Base-by-base conservation (phyloP, 257 asterid genomes). In the Apocynum venetum region DNA sequence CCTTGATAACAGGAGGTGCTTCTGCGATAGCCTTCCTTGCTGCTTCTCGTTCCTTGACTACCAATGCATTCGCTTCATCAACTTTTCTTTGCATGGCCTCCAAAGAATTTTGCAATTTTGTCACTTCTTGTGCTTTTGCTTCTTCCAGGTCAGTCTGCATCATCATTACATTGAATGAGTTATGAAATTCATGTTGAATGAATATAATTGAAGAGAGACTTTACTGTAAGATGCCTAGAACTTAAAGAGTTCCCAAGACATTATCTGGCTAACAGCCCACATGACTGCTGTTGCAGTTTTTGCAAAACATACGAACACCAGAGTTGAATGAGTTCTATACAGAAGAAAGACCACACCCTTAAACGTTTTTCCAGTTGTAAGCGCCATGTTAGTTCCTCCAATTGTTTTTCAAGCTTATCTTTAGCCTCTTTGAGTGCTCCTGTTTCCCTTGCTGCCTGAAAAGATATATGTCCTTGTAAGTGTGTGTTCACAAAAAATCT, bases 351-450 rank as follows among this genome's bases (percentile, higher is more conserved):
- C 73, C 40, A 71, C 83, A 95, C 98, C 90, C 97, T 90, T 79
- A 93, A 76, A 76, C 99, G 98, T 78, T 93, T 95, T 87, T 93
- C 99, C 75, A 95, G 96, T 80, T 95, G 98, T 86, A 95, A 84
- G 73, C 98, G 96, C 98, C 97, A 93, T 8, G 97, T 93, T 73
- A 93, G 96, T 72, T 95, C 99, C 90, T 95, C 99, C 73, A 93
- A 84, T 82, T 93, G 97, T 82, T 93, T 95, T 77, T 95, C 98
- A 78, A 95, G 97, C 92, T 95, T 95, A 85, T 95, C 97, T 88
- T 95, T 95, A 73, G 99, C 99, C 89, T 95, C 98, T 90, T 90
- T 93, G 82, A 95, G 94, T 47, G 97, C 98, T 83, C 99, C 99
- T 35, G 99, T 95, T 72, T 95, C 99, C 84, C 97, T 91, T 56